phyloP scores from a whole-genome alignment of 192 early-diverging fungal species.

The Coemansia sp. region DNA sequence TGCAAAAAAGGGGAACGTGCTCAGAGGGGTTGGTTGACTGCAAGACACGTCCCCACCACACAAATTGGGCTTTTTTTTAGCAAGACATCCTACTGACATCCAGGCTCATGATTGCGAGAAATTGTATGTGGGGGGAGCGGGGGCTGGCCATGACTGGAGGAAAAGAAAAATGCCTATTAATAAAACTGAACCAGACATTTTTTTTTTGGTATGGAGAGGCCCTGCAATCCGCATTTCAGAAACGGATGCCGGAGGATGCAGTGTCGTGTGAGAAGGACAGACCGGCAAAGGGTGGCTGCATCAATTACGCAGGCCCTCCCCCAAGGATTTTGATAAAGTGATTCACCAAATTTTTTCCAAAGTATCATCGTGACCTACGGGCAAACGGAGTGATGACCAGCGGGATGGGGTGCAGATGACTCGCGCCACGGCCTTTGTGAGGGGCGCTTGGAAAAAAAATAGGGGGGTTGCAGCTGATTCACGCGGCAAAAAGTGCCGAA shows the following conservation, averaged over 20 bases:
- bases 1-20: background rate
- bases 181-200: too few species aligned
- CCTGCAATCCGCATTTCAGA: background rate
- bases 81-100: background rate
- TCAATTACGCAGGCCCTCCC: background rate
- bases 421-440: slow-evolving; percentile 5
- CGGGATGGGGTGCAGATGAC: background rate
- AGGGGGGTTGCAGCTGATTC: slow-evolving; percentile 1
- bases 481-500: background rate
- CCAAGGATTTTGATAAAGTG: background rate
- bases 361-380: background rate
- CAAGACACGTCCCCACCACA: too few species aligned
- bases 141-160: background rate
- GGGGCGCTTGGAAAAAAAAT: background rate
- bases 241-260: background rate
- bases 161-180: background rate
- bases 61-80: background rate
- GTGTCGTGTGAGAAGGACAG: background rate
- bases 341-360: too few species aligned
- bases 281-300: background rate
- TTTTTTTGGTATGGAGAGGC: background rate
- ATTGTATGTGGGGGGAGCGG: background rate
- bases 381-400: background rate
- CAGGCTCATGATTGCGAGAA: background rate
- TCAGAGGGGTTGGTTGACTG: background rate